Evolutionary conservation across 345 rosid genomes (phyloP), one percentile per base, ranked within the genome.

Genomic region (Kandelia obovata): DNA sequence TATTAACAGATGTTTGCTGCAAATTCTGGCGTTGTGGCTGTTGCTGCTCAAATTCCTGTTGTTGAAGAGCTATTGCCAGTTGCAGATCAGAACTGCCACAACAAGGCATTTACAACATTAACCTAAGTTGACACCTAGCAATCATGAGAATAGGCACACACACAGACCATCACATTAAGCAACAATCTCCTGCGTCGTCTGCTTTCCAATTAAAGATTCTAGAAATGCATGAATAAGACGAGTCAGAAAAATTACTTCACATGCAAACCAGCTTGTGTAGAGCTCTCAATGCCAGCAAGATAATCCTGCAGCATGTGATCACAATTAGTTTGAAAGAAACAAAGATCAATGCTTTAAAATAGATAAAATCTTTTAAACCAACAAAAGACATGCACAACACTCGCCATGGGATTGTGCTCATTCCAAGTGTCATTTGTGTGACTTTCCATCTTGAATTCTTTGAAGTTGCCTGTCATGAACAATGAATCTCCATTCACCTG

Each of bases 401-500:
- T 89, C 66, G 94, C 64, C 92, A 92, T 69, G 26, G 87, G 95
- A 78, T 93, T 86, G 64, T 83, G 80, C 78, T 90, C 92, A 80
- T 92, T 87, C 98, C 99, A 96, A 30, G 88, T 47, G 59, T 84
- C 87, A 78, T 76, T 88, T 43, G 83, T 65, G n/a, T 83, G 89
- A 79, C 77, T 84, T 72, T 90, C 96, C 62, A 81, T 79, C 84
- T 87, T 90, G 78, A 92, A 96, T 80, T 92, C 99, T 77, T 85
- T 89, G 74, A 96, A 96, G 62, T 83, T 85, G 62, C 87, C 68
- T 20, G 95, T 96, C 99, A 92, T 88, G 79, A 88, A 96, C 77
- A 86, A 71, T 32, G 98, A 86, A 80, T 96, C 96, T 6, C 99
- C 99, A 68, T 96, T 96, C 75, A 95, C 98, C 99, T 90, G 88